Base-by-base conservation (phyloP, 805 yeast genomes). In the Starmerella khaoyaiensis region DNA sequence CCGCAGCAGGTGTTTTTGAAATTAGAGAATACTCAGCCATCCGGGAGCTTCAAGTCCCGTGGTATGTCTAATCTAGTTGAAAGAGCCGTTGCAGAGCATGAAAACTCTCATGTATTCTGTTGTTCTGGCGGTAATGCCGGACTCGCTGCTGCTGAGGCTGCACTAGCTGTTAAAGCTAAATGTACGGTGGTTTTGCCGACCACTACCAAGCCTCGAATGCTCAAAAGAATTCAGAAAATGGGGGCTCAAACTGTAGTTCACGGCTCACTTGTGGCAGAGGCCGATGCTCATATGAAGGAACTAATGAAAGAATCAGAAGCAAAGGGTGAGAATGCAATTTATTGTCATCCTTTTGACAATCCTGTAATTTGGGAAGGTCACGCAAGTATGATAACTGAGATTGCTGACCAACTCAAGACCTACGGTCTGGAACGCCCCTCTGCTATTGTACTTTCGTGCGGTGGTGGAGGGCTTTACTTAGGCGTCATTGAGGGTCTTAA, bases 301-400 rank as follows among this genome's bases (percentile, higher is more conserved):
- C 63, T 82, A 12, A 74, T 71, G 51, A 17, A 5, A 10, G 36
- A 15, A 7, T 36, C 31, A 17, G 7, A 16, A 7, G n/a, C 4
- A 7, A 86, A 86, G 40, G 81, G 77, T 32, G 93, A 77, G 51
- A 87, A 80, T 53, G 69, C 81, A 17, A 83, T 94, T 11, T 86
- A 86, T 57, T 72, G 69, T 44, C 95, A 95, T 17, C 97, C 98
- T 1, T 87, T 83, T 57, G 86, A 87, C 55, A 90, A 86, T 54
- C 94, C 94, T 2, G 73, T 73, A 41, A 84, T 87, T 46, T 81
- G 93, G 65, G 93, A 94, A 8, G 98, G 98, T 22, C 94, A 87
- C 61, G 93, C 94, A 43, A 81, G 94, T 23, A 72, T 86, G 48
- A 93, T 93, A 2, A 72, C 80, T 68, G 98, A 87, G 60, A 63